These are phyloP conservation scores for Hymenoscyphus albidus DNA, from an alignment of 2,329 filamentous ascomycete species.

Conservation along the genomic window DNA sequence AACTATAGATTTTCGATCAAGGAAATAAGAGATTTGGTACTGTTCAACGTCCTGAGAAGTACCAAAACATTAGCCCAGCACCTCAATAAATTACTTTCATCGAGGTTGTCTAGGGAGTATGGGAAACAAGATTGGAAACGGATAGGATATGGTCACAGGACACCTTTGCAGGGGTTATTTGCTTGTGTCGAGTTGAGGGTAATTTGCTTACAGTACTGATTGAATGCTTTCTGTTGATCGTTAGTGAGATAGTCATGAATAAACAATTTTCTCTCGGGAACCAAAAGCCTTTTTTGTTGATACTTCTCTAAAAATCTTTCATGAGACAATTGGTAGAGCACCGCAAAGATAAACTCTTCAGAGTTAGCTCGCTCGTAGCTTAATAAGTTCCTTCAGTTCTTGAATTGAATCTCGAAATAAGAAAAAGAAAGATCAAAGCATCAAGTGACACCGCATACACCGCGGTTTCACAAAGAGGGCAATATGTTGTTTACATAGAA, in stretches of 20 bases:
- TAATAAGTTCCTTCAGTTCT: no score
- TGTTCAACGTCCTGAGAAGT: conserved; percentile 43
- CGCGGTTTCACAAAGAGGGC: not conserved
- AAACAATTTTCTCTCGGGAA: not conserved
- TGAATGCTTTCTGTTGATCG: not conserved
- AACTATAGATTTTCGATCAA: conserved; percentile 52
- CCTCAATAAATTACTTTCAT: conserved; percentile 1
- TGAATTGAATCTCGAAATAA: no score
- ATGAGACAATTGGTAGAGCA: no score
- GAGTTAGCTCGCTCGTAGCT: no score
- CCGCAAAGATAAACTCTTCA: not conserved
- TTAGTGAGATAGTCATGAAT: not conserved
- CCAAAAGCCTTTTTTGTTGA: not conserved
- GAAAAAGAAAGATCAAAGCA: no score
- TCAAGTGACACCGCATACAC: no score
- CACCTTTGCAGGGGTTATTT: not conserved
- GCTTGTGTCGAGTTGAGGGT: not conserved
- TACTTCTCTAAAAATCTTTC: no score
- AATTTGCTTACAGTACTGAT: not conserved
- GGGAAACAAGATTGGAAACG: not conserved
- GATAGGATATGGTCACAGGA: not conserved
- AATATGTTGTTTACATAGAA: not conserved
- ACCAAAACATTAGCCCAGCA: conserved; percentile 29
- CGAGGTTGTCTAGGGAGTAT: not conserved
- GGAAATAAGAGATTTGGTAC: conserved; percentile 53